phyloP scores from a whole-genome alignment of 768 basidiomycete species.

The Mycena floridula region DNA sequence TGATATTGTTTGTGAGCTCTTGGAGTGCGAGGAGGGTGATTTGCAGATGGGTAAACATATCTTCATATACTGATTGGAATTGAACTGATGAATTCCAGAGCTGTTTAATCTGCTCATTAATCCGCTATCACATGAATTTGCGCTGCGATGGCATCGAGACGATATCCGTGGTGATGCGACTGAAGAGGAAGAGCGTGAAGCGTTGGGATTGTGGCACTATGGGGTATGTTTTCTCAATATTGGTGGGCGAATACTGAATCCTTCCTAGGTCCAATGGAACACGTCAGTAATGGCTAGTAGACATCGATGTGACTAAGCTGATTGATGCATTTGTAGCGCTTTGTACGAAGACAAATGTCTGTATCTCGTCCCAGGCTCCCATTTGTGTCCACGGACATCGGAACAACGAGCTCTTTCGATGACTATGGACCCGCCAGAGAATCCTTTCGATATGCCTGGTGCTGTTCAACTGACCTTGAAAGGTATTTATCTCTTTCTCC shows the following conservation, averaged over 20 bases:
- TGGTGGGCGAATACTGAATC: background rate
- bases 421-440: slow-evolving; percentile 39
- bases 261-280: slow-evolving; percentile 70
- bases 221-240: slow-evolving; percentile 44
- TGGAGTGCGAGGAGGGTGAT: slow-evolving; percentile 51
- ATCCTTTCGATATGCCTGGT: slow-evolving; percentile 71
- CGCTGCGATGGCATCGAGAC: slow-evolving; percentile 76
- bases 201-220: slow-evolving; percentile 54
- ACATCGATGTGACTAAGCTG: too few species aligned
- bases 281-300: slow-evolving; percentile 51
- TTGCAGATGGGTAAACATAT: slow-evolving; percentile 64
- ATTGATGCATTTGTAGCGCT: slow-evolving; percentile 44
- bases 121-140: slow-evolving; percentile 57
- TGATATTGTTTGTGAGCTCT: slow-evolving; percentile 33
- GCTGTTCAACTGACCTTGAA: slow-evolving; percentile 47
- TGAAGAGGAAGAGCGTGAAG: slow-evolving; percentile 51
- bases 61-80: background rate
- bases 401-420: slow-evolving; percentile 53
- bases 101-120: slow-evolving; percentile 75
- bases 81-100: slow-evolving; percentile 32
- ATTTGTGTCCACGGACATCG: slow-evolving; percentile 47
- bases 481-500: slow-evolving; percentile 29
- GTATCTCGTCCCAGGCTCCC: slow-evolving; percentile 65
- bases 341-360: slow-evolving; percentile 66
- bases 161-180: slow-evolving; percentile 57